Evolutionary conservation across 345 rosid species (phyloP), one percentile per base, ranked within the genome.

Genomic region (Capsella bursapastoris): DNA sequence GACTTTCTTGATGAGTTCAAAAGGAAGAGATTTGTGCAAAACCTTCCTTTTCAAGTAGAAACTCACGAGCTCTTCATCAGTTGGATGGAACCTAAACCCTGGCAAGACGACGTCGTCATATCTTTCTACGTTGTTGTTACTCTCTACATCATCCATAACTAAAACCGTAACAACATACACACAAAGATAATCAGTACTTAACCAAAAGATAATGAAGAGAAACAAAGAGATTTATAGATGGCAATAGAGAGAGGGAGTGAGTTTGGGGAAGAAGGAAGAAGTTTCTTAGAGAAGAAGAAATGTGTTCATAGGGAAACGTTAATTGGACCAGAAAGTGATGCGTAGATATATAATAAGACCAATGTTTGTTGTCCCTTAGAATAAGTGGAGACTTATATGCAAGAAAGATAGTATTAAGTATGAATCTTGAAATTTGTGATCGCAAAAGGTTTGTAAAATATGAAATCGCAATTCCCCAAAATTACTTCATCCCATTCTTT

Each of bases 41-140:
- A 86, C 81, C 83, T 89, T 94, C 37, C 86, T 73, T 78, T 71
- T 85, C 29, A 94, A 83, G 38, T 94, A 94, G 74, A 91, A 94
- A 16, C 84, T 96, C 27, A 93, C 96, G n/a, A 93, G 94, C 73
- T 93, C 98, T 57, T 94, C 98, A 57, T 94, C 98, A 0, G 98
- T 94, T 14, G 98, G 97, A 84, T 94, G 97, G 47, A 94, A 94
- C 45, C 97, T 80, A 75, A 93, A 93, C 28, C 98, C 98, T 12
- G 98, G 98, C 71, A 91, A 58, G 82, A 94, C 86, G 27, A 82
- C 85, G 43, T 91, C 97, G 66, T 93, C 94, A 41, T 71, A 74
- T 81, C 79, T 87, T 43, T 84, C 90, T 12, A 71, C 62, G 57
- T 78, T 89, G 65, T 78, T 89, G 65, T 77, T 77, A 59, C 80